Conservation (phyloP, 2,329 filamentous ascomycete species). For the Alternaria sp. region DNA sequence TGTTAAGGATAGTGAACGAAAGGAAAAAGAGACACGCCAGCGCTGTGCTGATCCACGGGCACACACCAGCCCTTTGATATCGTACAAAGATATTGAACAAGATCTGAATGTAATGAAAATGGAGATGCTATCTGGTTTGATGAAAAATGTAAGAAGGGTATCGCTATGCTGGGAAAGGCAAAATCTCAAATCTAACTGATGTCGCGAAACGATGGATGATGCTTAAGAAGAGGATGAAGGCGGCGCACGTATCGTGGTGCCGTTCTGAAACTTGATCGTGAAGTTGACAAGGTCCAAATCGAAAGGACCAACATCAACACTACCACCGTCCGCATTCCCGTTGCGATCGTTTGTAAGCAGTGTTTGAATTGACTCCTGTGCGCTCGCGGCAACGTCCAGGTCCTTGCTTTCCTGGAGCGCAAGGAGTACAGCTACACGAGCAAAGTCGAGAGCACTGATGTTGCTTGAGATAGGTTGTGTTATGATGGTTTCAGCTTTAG, state of each 20-base stretch:
- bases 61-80: constrained; percentile 14
- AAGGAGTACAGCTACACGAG: constrained; percentile 56
- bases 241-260: constrained; percentile 40
- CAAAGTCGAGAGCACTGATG: constrained; percentile 55
- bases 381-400: constrained; percentile 52
- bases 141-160: constrained; percentile 26
- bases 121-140: neutral
- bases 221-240: constrained; percentile 11
- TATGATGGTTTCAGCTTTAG: constrained; percentile 26
- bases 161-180: constrained; percentile 21
- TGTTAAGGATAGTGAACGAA: constrained; percentile 15
- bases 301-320: constrained; percentile 42
- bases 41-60: constrained; percentile 7
- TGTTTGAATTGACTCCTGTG: constrained; percentile 55
- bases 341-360: constrained; percentile 46
- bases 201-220: neutral
- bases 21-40: neutral
- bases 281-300: constrained; percentile 44
- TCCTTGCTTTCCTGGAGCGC: constrained; percentile 54
- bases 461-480: constrained; percentile 48
- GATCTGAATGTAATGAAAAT: constrained; percentile 1
- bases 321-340: constrained; percentile 33
- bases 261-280: constrained; percentile 45
- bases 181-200: constrained; percentile 1
- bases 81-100: constrained; percentile 17